Evolutionary conservation across 257 asterid species (phyloP).

Genomic region (Penstemon newberryi): DNA sequence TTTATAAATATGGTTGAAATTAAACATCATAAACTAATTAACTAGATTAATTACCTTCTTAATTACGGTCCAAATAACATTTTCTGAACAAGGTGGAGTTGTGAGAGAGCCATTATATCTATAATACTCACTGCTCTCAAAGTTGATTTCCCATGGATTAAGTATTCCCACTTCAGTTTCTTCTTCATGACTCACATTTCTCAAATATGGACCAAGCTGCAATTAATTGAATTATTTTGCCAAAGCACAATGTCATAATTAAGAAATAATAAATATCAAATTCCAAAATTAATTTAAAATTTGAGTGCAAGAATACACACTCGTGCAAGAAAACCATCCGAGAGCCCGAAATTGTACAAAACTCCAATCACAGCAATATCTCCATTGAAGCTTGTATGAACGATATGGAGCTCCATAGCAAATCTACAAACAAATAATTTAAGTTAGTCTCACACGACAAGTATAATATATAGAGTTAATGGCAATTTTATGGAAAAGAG

Average conservation of each 20-base stretch:
- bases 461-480: neutral
- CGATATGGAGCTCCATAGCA: slow-evolving; percentile 54
- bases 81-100: slow-evolving; percentile 73
- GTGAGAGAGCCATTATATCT: slow-evolving; percentile 72
- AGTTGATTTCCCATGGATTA: slow-evolving; percentile 36
- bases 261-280: neutral
- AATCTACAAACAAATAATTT: slow-evolving; percentile 16
- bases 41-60: slow-evolving; percentile 28
- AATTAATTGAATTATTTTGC: neutral
- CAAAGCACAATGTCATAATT: neutral
- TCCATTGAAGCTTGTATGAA: slow-evolving; percentile 40
- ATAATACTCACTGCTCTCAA: slow-evolving; percentile 39
- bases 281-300: neutral
- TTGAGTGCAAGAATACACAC: slow-evolving; percentile 23
- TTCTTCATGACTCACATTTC: slow-evolving; percentile 10
- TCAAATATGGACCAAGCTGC: slow-evolving; percentile 35
- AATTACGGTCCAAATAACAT: slow-evolving; percentile 58
- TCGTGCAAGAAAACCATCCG: slow-evolving; percentile 48
- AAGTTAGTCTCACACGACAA: neutral
- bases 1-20: no score
- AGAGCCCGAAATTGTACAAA: slow-evolving; percentile 40
- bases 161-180: slow-evolving; percentile 39
- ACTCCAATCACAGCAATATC: slow-evolving; percentile 50
- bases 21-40: neutral
- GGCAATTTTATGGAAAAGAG: neutral